These are phyloP conservation scores for Pseudopyrenochaeta lycopersici DNA, from an alignment of 2,329 filamentous ascomycete species.

Conservation along the genomic window DNA sequence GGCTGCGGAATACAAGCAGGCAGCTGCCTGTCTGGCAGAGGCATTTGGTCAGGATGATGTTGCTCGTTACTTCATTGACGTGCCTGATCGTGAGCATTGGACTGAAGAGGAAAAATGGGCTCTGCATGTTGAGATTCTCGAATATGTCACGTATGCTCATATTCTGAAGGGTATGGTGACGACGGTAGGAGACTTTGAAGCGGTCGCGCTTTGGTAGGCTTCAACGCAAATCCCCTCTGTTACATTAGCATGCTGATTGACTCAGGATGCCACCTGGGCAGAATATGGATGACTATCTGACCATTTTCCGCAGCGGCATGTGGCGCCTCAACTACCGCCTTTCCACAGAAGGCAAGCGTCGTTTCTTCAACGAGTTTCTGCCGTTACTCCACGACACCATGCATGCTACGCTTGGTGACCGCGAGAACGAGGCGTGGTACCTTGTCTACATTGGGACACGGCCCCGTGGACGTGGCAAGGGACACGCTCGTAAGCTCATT, in stretches of 20 bases:
- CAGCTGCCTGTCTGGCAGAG: conserved; percentile 75
- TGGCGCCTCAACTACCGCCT: conserved; percentile 81
- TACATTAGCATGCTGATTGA: conserved; percentile 10
- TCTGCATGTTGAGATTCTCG: conserved; percentile 79
- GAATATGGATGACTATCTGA: conserved; percentile 77
- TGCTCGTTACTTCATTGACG: conserved; percentile 77
- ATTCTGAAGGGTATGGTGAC: conserved; percentile 78
- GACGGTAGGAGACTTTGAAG: conserved; percentile 79
- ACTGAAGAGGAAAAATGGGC: conserved; percentile 76
- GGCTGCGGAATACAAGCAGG: conserved; percentile 74
- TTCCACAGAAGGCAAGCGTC: conserved; percentile 73
- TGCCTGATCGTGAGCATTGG: conserved; percentile 70
- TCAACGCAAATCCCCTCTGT: background rate
- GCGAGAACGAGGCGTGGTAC: conserved; percentile 77
- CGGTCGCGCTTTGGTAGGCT: conserved; percentile 79
- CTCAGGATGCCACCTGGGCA: conserved; percentile 77
- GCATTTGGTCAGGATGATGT: conserved; percentile 80
- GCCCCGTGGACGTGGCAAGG: conserved; percentile 73
- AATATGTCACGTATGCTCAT: conserved; percentile 79
- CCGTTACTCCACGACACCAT: conserved; percentile 79
- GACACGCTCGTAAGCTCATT: conserved; percentile 76
- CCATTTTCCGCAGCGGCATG: conserved; percentile 76
- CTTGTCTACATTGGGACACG: conserved; percentile 85
- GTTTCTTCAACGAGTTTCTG: conserved; percentile 81
- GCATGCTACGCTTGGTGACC: conserved; percentile 70